Percentiles rank a stretch among this genome's conserved stretches.
These are phyloP conservation scores for Fusarium newnesense DNA, from an alignment of 2,329 filamentous ascomycete genomes.

Conservation along the genomic window DNA sequence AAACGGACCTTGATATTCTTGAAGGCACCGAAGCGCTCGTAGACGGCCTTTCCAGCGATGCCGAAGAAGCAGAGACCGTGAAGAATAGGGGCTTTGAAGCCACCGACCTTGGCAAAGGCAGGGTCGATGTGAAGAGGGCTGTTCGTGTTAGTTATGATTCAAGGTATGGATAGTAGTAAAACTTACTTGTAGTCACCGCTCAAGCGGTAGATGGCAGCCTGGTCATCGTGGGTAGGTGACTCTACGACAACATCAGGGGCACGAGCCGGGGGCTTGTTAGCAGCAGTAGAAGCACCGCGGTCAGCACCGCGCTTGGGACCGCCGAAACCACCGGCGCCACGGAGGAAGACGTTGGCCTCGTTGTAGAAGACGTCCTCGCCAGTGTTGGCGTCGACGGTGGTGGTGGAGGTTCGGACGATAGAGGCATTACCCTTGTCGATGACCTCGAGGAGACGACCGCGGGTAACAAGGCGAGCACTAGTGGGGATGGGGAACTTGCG, in stretches of 20 bases:
- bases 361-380: conserved; percentile 97
- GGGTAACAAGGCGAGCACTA: conserved; percentile 77
- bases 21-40: conserved; percentile 82
- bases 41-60: conserved; percentile 88
- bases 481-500: conserved; percentile 93
- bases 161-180: neutral
- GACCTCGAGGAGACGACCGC: conserved; percentile 87
- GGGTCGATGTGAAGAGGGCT: conserved; percentile 94
- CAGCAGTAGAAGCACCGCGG: conserved; percentile 81
- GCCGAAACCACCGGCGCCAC: conserved; percentile 90
- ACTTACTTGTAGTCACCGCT: conserved; percentile 88
- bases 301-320: conserved; percentile 81
- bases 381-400: conserved; percentile 84
- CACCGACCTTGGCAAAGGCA: conserved; percentile 91
- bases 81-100: conserved; percentile 93
- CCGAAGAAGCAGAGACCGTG: conserved; percentile 98
- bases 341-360: conserved; percentile 91
- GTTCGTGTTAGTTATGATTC: neutral
- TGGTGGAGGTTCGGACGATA: conserved; percentile 81
- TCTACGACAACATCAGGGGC: conserved; percentile 84
- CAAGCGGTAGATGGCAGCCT: conserved; percentile 92
- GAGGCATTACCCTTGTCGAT: conserved; percentile 95
- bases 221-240: conserved; percentile 86
- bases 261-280: conserved; percentile 81
- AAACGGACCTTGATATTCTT: conserved; percentile 95